Base-by-base conservation (phyloP, 176 grass and related monocot genomes). In the Musa beccarii region DNA sequence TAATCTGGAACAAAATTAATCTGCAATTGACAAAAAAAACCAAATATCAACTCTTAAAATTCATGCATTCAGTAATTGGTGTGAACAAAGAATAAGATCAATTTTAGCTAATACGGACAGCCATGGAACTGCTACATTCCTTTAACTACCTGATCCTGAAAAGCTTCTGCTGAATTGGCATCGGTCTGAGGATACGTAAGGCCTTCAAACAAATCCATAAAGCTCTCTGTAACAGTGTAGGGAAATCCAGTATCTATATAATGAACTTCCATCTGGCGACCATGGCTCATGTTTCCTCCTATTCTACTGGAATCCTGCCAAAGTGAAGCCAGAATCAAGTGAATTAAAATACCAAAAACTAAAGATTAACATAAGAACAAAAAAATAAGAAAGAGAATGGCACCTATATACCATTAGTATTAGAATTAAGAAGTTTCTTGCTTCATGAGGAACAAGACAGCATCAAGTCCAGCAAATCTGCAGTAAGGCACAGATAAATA, bases 191-290 rank as follows among this genome's bases (percentile, higher is more conserved):
- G 90, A 73, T 98, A 98, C 50, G 84, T 84, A 76, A 98, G 88
- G 52, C 90, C 88, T 79, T 98, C 95, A 76, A 98, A 98, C 71
- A 98, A 91, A 91, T 98, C 90, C 95, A 98, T 91, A 75, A 98
- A 93, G 84, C 88, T 98, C 79, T 93, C 90, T 0, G 90, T 89
- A 24, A 98, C 81, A 8, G 84, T 91, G 73, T 89, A 93, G 11
- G 94, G 88, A 80, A 89, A 97, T 84, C 90, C 93, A 21, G 90
- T 93, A 80, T 93, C 89, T 87, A 93, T 90, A 75, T 97, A 97
- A 83, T 97, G 90, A 75, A 93, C 84, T 75, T 97, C 93, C 89
- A 92, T 92, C 76, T 90, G 93, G 28, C 86, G 34, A 43, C 34
- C 6, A 43, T 43, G 34, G 34, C 34, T 5, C 4, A 43, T 74